Evolutionary conservation across 2,329 filamentous ascomycete genomes (phyloP).

Genomic region (Teratosphaeria zuluensis): DNA sequence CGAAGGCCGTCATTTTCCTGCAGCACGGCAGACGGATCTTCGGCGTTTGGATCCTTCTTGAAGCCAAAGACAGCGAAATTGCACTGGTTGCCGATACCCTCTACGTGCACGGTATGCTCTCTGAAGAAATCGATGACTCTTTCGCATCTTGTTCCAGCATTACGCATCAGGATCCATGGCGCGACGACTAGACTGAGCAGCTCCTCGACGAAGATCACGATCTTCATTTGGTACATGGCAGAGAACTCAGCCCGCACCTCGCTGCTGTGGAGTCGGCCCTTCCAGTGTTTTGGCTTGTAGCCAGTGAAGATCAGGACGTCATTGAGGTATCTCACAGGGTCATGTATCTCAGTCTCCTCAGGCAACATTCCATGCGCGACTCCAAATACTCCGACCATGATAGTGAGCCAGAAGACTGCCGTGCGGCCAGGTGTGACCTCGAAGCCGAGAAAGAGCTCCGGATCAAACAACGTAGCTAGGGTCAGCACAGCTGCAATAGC

Average conservation of each 20-base stretch:
- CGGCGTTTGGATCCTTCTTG: slow-evolving; percentile 60
- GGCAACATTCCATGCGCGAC: slow-evolving; percentile 74
- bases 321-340: slow-evolving; percentile 78
- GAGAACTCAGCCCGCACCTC: slow-evolving; percentile 89
- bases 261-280: slow-evolving; percentile 79
- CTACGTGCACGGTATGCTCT: slow-evolving; percentile 94
- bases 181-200: slow-evolving; percentile 86
- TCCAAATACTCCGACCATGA: slow-evolving; percentile 76
- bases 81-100: slow-evolving; percentile 90
- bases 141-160: slow-evolving; percentile 78
- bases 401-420: slow-evolving; percentile 78
- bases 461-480: slow-evolving; percentile 75
- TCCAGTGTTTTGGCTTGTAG: slow-evolving; percentile 84
- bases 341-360: slow-evolving; percentile 76
- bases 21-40: slow-evolving; percentile 26
- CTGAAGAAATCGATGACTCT: slow-evolving; percentile 96
- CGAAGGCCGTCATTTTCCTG: slow-evolving; percentile 46
- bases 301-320: slow-evolving; percentile 90
- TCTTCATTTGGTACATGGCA: slow-evolving; percentile 80
- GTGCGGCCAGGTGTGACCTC: slow-evolving; percentile 84
- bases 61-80: slow-evolving; percentile 98
- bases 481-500: slow-evolving; percentile 79
- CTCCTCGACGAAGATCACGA: slow-evolving; percentile 86
- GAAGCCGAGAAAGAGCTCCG: slow-evolving; percentile 82
- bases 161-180: slow-evolving; percentile 78